Base-by-base conservation (phyloP, 352 stramenopile species). In the Salisapilia sapeloensis region DNA sequence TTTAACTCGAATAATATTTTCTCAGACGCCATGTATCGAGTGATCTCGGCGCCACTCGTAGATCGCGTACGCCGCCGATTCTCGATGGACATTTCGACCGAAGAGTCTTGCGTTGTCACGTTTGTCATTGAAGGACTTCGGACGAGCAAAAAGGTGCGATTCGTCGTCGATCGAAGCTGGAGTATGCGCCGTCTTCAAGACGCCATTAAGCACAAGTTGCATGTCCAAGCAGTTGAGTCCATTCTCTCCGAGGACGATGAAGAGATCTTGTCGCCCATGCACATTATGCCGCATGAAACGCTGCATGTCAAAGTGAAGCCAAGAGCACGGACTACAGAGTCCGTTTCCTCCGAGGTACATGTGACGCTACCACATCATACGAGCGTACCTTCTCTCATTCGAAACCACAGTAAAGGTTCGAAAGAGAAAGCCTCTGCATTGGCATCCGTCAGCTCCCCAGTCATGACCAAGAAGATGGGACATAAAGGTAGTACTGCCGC, bases 21-120 rank as follows among this genome's bases (percentile, higher is more conserved):
- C 45, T 83, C 71, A 4, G 67, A 80, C 35, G 71, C 71, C 2
- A 70, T 85, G 63, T 86, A 83, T 35, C 64, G 71, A 32, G 71
- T 86, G 10, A 81, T 86, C 33, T 82, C 67, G 0, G 71, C 64
- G 6, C 71, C 66, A 11, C 44, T 86, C 4, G 71, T 79, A 18
- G 67, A 86, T 58, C 67, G 71, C 18, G 71, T 86, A 25, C 59
- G 67, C 12, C 66, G 67, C 14, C 55, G 71, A 3, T 47, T 86
- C 8, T 86, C 71, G 20, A 83, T 86, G 9, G 71, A 86, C 30
- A 70, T 82, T n/a, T 49, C 50, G 2, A 82, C 63, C 0, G 66
- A 86, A 43, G 71, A 74, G 19, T 78, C 66, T 11, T 50, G 80
- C 6, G 81, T 64, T 29, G 53, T 86, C 24, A 77, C 64, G 0